These are phyloP conservation scores for Hortaea werneckii DNA, from an alignment of 2,329 filamentous ascomycete genomes.

Conservation along the genomic window DNA sequence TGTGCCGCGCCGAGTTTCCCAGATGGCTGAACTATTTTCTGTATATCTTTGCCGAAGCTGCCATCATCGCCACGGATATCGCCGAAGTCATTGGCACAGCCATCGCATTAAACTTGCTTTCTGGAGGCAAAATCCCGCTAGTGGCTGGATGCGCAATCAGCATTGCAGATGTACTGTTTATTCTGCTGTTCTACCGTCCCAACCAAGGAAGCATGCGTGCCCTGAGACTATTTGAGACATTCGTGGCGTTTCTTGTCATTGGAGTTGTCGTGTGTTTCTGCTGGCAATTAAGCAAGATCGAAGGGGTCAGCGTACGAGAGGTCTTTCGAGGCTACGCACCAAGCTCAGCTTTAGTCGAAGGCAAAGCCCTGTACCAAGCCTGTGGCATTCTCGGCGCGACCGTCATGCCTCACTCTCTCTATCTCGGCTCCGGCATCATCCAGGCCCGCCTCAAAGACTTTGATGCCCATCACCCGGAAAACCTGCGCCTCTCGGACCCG, in stretches of 20 bases:
- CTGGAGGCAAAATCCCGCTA: conserved; percentile 44
- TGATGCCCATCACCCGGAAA: conserved; percentile 48
- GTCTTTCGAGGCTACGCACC: conserved; percentile 58
- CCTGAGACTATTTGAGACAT: conserved; percentile 53
- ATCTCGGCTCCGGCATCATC: conserved; percentile 59
- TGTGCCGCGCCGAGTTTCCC: conserved; percentile 40
- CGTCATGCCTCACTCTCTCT: conserved; percentile 61
- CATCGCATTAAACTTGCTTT: conserved; percentile 56
- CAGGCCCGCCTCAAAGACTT: conserved; percentile 57
- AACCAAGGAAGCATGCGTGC: conserved; percentile 47
- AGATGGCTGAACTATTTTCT: conserved; percentile 45
- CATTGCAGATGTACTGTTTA: conserved; percentile 57
- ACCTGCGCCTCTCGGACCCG: conserved; percentile 9
- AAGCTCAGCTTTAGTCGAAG: conserved; percentile 48
- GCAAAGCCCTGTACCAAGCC: conserved; percentile 55
- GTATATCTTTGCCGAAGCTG: conserved; percentile 45
- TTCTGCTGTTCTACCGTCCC: conserved; percentile 56
- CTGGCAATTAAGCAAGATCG: conserved; percentile 55
- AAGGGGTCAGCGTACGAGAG: conserved; percentile 44
- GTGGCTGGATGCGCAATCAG: conserved; percentile 60
- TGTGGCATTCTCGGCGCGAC: conserved; percentile 71
- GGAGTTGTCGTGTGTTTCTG: conserved; percentile 62
- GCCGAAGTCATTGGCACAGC: conserved; percentile 60
- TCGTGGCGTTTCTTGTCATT: conserved; percentile 54
- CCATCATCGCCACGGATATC: conserved; percentile 51